Evolutionary conservation across 139 green algal species (phyloP), one percentile per base, ranked within the genome.

Genomic region (Bryopsis sp.): DNA sequence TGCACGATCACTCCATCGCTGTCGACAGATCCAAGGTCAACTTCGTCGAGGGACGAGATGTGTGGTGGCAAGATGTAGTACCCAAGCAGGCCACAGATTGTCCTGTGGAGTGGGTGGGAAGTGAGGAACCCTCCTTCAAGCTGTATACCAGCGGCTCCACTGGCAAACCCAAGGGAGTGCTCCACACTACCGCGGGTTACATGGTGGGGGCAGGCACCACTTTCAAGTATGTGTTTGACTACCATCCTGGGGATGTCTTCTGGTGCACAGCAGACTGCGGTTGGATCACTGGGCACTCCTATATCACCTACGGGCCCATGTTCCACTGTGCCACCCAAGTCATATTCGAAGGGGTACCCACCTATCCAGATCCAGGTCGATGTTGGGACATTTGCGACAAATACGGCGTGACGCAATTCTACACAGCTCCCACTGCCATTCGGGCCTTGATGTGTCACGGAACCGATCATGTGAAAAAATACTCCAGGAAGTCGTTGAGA

Each of bases 211-310:
- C 86, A 0, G 72, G 71, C 29, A 78, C 81, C 43, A 95, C 88
- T 43, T 83, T 82, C 78, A 92, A 93, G 76, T 90, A 93, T 70
- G 76, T 91, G 15, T 93, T 96, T 67, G 84, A 93, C 71, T 70
- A 91, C 70, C 77, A 88, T 36, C 74, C 69, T 1, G 86, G 81
- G 0, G 92, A 97, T 74, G 76, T 97, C 2, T 98, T 90, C 79
- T 97, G 90, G 92, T 96, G 84, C 78, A 97, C 90, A 7, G 93
- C 92, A 2, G 92, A 97, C 81, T 96, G 92, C 76, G 94, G 94
- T 29, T 99, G 94, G 94, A 97, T 99, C 79, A 99, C 94, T 0
- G 88, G 89, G 6, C 90, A 96, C 85, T 85, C 82, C 2, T 95
- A 93, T 80, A 73, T 94, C 2, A 81, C 88, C 4, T 96, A 90